phyloP scores from a whole-genome alignment of 2,329 filamentous ascomycete genomes.

The Pseudopithomyces chartarum region DNA sequence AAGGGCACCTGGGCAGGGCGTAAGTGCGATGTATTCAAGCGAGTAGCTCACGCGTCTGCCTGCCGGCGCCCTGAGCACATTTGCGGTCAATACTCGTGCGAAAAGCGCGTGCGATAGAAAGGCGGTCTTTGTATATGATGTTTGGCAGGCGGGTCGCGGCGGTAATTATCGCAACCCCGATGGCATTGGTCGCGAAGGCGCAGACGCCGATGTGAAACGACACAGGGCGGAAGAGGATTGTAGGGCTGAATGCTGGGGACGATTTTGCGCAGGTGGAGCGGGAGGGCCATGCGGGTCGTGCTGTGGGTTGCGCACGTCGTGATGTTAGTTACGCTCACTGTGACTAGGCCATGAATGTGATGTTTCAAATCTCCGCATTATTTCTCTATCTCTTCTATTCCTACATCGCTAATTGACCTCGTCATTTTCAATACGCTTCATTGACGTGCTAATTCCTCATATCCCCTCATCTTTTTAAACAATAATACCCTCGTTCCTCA shows the following conservation, averaged over 20 bases:
- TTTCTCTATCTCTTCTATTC: neutral
- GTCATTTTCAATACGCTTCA: neutral
- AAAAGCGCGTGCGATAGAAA: neutral
- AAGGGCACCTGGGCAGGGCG: neutral
- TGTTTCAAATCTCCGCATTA: slow-evolving; percentile 3
- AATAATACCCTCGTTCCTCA: neutral
- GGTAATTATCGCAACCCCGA: slow-evolving; percentile 3
- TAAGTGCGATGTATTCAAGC: neutral
- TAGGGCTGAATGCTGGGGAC: neutral
- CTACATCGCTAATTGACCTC: neutral
- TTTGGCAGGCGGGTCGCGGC: neutral
- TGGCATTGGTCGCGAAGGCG: neutral
- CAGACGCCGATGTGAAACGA: neutral
- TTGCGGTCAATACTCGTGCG: slow-evolving; percentile 7
- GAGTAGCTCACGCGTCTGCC: neutral
- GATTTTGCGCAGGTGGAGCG: neutral
- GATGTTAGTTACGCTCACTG: neutral
- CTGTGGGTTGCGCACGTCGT: neutral
- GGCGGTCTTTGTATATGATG: neutral
- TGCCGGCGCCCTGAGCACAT: neutral
- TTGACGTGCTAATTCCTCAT: neutral
- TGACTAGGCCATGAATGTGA: neutral
- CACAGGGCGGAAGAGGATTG: neutral
- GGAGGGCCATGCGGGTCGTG: neutral
- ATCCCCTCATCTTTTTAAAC: neutral